Percentiles rank a stretch among this genome's conserved stretches.
Evolutionary conservation across 345 rosid species (phyloP).

Genomic region (Heritiera fomes): DNA sequence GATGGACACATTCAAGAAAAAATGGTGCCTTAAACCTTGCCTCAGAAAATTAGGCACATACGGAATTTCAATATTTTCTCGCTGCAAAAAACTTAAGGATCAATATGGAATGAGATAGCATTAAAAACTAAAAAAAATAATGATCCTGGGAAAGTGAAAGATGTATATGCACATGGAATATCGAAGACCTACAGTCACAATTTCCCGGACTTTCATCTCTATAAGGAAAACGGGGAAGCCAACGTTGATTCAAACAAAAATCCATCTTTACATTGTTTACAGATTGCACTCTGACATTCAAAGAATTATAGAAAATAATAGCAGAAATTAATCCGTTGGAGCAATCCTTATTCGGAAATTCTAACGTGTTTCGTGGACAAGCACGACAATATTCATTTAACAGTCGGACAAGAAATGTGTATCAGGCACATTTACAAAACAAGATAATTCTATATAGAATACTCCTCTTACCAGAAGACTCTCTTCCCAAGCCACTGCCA

Average conservation of each 20-base stretch:
- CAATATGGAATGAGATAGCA: background rate
- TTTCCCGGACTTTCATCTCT: slow-evolving; percentile 2
- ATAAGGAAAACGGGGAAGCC: background rate
- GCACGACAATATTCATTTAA: slow-evolving; percentile 11
- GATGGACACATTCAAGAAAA: slow-evolving; percentile 38
- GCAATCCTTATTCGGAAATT: slow-evolving; percentile 22
- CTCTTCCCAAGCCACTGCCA: background rate
- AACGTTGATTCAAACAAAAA: background rate
- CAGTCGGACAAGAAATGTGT: slow-evolving; percentile 17
- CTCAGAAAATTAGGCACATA: background rate
- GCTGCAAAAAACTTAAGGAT: background rate
- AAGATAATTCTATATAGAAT: slow-evolving; percentile 19
- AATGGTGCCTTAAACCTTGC: slow-evolving; percentile 26
- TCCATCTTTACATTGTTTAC: background rate
- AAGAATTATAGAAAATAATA: background rate
- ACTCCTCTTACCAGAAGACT: slow-evolving; percentile 15
- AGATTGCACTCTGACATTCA: background rate
- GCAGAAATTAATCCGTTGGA: background rate
- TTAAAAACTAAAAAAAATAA: background rate
- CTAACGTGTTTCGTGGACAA: background rate
- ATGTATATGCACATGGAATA: background rate
- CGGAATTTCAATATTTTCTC: background rate
- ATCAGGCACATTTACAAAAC: slow-evolving; percentile 32
- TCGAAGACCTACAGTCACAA: slow-evolving; percentile 10
- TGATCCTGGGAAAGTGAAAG: slow-evolving; percentile 20